Evolutionary conservation across 306 rosid genomes (phyloP).

Genomic region (Rosa persica): DNA sequence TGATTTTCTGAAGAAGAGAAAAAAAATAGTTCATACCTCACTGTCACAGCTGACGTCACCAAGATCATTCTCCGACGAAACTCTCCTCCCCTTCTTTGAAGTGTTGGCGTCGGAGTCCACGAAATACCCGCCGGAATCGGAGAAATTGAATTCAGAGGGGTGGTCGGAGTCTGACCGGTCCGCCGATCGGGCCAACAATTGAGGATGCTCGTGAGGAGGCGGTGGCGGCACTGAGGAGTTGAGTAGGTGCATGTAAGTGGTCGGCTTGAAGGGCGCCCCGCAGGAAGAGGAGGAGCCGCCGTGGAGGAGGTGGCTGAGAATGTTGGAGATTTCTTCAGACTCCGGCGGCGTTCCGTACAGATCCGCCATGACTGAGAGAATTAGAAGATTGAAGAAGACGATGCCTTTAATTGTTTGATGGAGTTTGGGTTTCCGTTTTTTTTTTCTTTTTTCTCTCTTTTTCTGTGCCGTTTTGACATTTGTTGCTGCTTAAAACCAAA

Average conservation of each 20-base stretch:
- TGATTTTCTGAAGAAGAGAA: too few relatives aligned
- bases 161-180: constrained; percentile 15
- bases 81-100: constrained; percentile 30
- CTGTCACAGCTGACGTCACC: constrained; percentile 47
- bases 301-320: constrained; percentile 56
- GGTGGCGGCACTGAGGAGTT: constrained; percentile 26
- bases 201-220: constrained; percentile 24
- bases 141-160: constrained; percentile 25
- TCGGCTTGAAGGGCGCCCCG: constrained; percentile 30
- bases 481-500: background rate
- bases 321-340: constrained; percentile 59
- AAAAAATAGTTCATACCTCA: constrained; percentile 35
- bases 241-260: constrained; percentile 24
- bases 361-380: constrained; percentile 65
- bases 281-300: constrained; percentile 27
- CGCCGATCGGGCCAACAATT: constrained; percentile 18
- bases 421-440: background rate
- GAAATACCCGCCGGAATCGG: constrained; percentile 35
- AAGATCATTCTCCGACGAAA: constrained; percentile 46
- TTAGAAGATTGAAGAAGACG: too few relatives aligned
- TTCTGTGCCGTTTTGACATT: background rate
- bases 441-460: too few relatives aligned
- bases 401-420: too few relatives aligned
- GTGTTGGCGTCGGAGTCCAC: constrained; percentile 38
- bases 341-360: constrained; percentile 51